Evolutionary conservation across 2,329 filamentous ascomycete genomes (phyloP).

Genomic region (Aurifilum marmelostoma): DNA sequence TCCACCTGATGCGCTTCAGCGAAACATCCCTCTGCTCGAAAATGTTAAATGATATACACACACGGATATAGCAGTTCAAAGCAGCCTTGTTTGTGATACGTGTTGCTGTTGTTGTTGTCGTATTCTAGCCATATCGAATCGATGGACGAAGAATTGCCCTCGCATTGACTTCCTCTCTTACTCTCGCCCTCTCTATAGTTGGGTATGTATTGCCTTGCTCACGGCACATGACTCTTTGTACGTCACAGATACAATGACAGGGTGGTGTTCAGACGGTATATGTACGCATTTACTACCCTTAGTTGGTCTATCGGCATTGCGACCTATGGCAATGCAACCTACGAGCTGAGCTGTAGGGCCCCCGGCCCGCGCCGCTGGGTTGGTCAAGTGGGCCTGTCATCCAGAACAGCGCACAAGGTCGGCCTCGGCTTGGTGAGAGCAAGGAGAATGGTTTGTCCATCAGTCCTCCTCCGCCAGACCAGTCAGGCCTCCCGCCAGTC

Average conservation of each 20-base stretch:
- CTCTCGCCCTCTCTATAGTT: not conserved
- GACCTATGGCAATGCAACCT: no score
- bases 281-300: not conserved
- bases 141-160: not conserved
- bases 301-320: not conserved
- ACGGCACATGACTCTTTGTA: not conserved
- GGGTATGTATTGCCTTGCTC: not conserved
- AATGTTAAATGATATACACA: no score
- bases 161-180: not conserved
- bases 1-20: not conserved
- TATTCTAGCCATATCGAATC: no score
- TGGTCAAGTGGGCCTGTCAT: not conserved
- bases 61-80: not conserved
- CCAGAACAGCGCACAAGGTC: not conserved
- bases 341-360: not conserved
- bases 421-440: not conserved
- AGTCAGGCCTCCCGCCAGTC: conserved; percentile 57
- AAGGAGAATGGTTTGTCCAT: not conserved
- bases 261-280: not conserved
- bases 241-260: not conserved
- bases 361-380: not conserved
- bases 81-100: not conserved
- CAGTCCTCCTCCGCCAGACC: conserved; percentile 48
- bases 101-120: no score
- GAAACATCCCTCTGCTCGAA: not conserved